phyloP scores from a whole-genome alignment of 371 early-diverging fungal genomes.

The Mortierella sp. region DNA sequence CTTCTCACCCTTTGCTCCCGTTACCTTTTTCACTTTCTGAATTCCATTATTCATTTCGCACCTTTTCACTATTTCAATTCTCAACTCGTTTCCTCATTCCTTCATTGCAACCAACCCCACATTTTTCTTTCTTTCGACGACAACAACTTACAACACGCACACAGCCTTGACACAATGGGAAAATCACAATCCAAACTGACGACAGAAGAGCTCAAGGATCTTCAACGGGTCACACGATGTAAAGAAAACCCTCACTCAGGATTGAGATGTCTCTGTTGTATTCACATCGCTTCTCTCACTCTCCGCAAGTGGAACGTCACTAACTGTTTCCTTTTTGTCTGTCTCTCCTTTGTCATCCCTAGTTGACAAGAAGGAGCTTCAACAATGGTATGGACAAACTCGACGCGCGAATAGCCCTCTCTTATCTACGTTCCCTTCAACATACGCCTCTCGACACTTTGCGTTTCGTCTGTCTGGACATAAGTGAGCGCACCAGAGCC shows the following conservation, averaged over 20 bases:
- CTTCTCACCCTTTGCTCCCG: not conserved
- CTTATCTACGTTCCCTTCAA: not conserved
- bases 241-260: slow-evolving; percentile 54
- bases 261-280: no score
- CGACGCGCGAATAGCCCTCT: no score
- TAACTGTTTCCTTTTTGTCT: not conserved
- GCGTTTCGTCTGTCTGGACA: not conserved
- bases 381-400: slow-evolving; percentile 83
- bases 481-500: no score
- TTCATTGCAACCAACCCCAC: not conserved
- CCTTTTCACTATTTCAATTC: not conserved
- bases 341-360: not conserved
- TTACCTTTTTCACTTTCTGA: not conserved
- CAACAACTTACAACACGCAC: not conserved
- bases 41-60: not conserved
- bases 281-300: not conserved
- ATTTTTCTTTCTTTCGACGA: not conserved
- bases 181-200: slow-evolving; percentile 89
- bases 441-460: no score
- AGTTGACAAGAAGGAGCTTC: slow-evolving; percentile 96
- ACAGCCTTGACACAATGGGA: slow-evolving; percentile 72
- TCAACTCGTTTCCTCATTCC: not conserved
- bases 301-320: no score
- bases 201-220: slow-evolving; percentile 85
- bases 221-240: slow-evolving; percentile 89